phyloP scores from a whole-genome alignment of 495 filamentous ascomycete genomes.

The Xylaria telfairii region DNA sequence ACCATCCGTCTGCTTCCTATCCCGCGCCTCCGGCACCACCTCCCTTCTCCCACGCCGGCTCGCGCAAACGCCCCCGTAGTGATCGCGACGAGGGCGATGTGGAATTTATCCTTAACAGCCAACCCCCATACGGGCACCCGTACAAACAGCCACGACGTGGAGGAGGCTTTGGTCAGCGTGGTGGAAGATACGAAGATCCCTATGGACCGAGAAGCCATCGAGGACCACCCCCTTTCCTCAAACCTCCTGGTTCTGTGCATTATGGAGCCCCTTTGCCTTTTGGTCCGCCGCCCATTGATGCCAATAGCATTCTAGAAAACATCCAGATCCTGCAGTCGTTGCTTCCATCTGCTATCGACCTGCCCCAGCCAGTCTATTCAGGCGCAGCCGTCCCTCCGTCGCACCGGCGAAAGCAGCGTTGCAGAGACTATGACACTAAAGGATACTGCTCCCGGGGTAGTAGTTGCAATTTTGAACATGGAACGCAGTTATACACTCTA shows the following conservation, averaged over 20 bases:
- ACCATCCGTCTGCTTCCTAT: slow-evolving; percentile 25
- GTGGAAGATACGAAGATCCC: slow-evolving; percentile 49
- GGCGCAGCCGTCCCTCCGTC: slow-evolving; percentile 24
- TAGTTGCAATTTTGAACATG: slow-evolving; percentile 84
- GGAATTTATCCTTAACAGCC: slow-evolving; percentile 50
- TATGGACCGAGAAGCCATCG: slow-evolving; percentile 32
- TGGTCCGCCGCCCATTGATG: slow-evolving; percentile 49
- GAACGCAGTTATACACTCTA: slow-evolving; percentile 59
- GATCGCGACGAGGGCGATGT: slow-evolving; percentile 63
- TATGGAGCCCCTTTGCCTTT: slow-evolving; percentile 35
- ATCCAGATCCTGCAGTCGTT: slow-evolving; percentile 75
- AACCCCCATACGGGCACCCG: slow-evolving; percentile 50
- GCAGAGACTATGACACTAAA: slow-evolving; percentile 86
- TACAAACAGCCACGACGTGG: slow-evolving; percentile 79
- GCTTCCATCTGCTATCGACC: slow-evolving; percentile 59
- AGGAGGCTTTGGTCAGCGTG: slow-evolving; percentile 56
- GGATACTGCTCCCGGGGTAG: slow-evolving; percentile 82
- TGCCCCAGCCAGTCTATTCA: slow-evolving; percentile 33
- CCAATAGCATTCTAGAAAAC: slow-evolving; percentile 71
- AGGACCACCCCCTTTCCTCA: slow-evolving; percentile 21
- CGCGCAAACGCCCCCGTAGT: slow-evolving; percentile 65
- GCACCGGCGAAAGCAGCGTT: slow-evolving; percentile 60
- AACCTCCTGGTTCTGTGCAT: slow-evolving; percentile 26
- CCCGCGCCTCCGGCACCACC: slow-evolving; percentile 11
- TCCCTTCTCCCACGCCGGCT: slow-evolving; percentile 31